Conservation (phyloP, 176 grass and related monocot genomes). For the Canna indica region DNA sequence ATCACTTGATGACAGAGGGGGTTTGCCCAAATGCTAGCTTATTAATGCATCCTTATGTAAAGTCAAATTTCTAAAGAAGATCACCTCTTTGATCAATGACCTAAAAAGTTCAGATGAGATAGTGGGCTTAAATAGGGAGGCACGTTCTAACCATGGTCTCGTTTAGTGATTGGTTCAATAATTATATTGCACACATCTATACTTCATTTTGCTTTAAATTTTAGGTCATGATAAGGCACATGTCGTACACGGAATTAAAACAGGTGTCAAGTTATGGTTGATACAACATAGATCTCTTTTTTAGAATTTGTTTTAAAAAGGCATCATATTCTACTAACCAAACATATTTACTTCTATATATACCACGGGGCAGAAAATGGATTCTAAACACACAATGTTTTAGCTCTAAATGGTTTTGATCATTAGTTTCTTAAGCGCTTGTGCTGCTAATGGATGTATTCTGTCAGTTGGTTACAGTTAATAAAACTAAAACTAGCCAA, state of each 20-base stretch:
- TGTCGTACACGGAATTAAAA: too few species aligned
- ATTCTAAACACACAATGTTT: too few species aligned
- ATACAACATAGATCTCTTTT: not conserved
- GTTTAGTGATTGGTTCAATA: not conserved
- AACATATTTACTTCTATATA: too few species aligned
- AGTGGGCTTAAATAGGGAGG: not conserved
- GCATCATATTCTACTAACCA: not conserved
- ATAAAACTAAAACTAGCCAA: too few species aligned
- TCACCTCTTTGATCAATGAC: not conserved
- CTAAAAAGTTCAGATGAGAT: not conserved
- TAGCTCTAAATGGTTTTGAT: too few species aligned
- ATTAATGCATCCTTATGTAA: not conserved
- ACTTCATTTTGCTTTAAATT: not conserved
- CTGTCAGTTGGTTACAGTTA: too few species aligned
- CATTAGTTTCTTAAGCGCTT: too few species aligned
- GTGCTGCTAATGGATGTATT: too few species aligned
- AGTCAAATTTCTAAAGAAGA: not conserved
- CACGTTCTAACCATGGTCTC: not conserved
- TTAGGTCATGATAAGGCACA: too few species aligned
- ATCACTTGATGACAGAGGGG: not conserved
- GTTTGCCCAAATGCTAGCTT: not conserved
- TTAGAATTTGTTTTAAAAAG: not conserved
- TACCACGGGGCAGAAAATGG: not conserved
- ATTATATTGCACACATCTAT: not conserved
- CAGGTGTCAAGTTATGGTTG: too few species aligned